Conservation (phyloP, 1,284 basidiomycete genomes). For the Melampsora abietis-canadensis region DNA sequence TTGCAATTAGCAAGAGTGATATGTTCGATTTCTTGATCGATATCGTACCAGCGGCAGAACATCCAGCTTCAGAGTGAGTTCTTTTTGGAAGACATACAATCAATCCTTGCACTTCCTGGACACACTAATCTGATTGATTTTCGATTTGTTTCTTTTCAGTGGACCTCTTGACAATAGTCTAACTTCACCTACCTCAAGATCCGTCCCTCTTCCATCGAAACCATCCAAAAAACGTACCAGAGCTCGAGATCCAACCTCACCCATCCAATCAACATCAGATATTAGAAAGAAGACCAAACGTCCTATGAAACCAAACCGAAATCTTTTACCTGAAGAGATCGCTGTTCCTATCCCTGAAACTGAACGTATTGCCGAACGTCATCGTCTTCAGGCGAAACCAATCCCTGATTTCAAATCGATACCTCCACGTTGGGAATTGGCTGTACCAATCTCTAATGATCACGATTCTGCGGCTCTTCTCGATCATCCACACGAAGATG, state of each 20-base stretch:
- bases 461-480: not conserved
- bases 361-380: conserved; percentile 11
- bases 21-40: conserved; percentile 54
- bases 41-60: conserved; percentile 50
- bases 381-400: conserved; percentile 11
- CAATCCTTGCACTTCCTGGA: too few species aligned
- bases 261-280: not conserved
- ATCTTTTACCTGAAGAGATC: conserved; percentile 32
- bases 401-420: conserved; percentile 33
- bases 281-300: conserved; percentile 24
- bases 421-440: conserved; percentile 12
- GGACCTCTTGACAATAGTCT: conserved; percentile 13
- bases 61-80: not conserved
- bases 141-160: not conserved
- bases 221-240: conserved; percentile 12
- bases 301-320: not conserved
- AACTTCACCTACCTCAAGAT: conserved; percentile 13
- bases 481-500: not conserved
- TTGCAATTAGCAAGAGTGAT: conserved; percentile 51
- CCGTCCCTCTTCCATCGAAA: not conserved
- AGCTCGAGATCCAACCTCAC: not conserved
- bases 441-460: conserved; percentile 5
- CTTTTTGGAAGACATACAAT: not conserved
- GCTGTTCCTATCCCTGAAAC: conserved; percentile 31
- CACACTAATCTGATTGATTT: not conserved